Evolutionary conservation across 257 asterid species (phyloP), one percentile per base, ranked within the genome.

Genomic region (Ajuga chamaepitys): DNA sequence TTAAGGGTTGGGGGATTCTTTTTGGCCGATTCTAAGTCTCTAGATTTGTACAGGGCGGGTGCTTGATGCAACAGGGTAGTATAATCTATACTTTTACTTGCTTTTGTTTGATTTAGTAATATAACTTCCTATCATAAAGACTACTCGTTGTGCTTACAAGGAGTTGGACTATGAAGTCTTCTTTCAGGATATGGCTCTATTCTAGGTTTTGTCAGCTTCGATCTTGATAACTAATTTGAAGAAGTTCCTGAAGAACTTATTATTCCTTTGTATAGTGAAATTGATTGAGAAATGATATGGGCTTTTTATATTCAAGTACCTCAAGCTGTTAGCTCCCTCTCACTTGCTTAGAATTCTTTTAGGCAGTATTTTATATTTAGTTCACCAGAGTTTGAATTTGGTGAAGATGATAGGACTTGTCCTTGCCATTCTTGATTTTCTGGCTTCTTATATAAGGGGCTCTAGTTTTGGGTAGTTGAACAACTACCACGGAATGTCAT

Each of bases 81-180:
- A n/a, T 21, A 0, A 28, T 21, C 6, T 7, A 25, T 14, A 16
- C 16, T 6, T 7, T 5, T 17, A 40, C 54, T 34, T 30, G 20
- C 21, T 32, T 62, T 38, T 8, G 55, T n/a, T 50, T 32, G 44
- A 30, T 40, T 11, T 55, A 20, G 11, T 5, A 66, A 11, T 38
- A 24, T 30, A 4, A 34, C 22, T 4, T 54, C 35, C 37, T 9
- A 11, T 20, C 0, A 5, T 3, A 24, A 32, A 42, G 9, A 55
- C 14, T 38, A 30, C 52, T n/a, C 22, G 8, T 13, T 70, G 37
- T 59, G 60, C 42, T 72, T 54, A 20, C 64, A 68, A 12, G n/a
- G n/a, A n/a, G 30, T 11, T 25, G 37, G 22, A 50, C 37, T 30
- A 13, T 60, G 37, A 26, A 25, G 26, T 25, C 64, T 12, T 66